Base-by-base conservation (phyloP, 2,329 filamentous ascomycete genomes). In the Chaetomiaceae sp. region DNA sequence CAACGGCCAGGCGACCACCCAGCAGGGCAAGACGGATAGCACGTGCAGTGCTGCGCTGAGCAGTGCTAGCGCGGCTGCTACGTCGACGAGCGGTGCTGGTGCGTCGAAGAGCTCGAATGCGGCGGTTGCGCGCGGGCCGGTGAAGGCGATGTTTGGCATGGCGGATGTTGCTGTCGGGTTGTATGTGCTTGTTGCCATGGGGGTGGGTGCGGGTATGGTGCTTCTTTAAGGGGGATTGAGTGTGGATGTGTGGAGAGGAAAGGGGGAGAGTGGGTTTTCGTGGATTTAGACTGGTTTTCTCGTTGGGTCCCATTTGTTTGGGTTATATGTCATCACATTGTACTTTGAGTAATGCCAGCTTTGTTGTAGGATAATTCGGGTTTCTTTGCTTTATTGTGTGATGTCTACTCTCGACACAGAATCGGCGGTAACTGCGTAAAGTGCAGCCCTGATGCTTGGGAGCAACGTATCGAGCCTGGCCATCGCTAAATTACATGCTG, bases 1-100 rank as follows among this genome's bases (percentile, higher is more conserved):
- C 72, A 74, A 79, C 54, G 86, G 88, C 63, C 74, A 83, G 63
- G 88, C 85, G 45, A 73, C 74, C 54, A 73, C 79, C 51, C 68
- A 75, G 55, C 65, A 74, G 47, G 68, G 75, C 44, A 64, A 71
- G 43, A 72, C 74, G 31, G 71, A 78, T 14, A 71, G 73, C 25
- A 70, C 69, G 53, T 92, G 89, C 78, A 67, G 72, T 48, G 63
- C 70, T 44, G 75, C 85, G 53, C 72, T 94, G 54, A 71, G 74
- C 31, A 77, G 82, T 59, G 88, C 87, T 54, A 86, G 84, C 63
- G 61, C 71, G 40, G 74, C 73, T 53, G 70, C 74, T 37, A 77
- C 75, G 11, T 77, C 78, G 38, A 78, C 75, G 49, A 60, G 64
- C 14, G 71, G 68, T 62, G 63, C 68, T 22, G 63, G 66, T 39